Percentiles rank a stretch among this genome's conserved stretches.
phyloP scores from a whole-genome alignment of 495 filamentous ascomycete species.

The Penicillium canescens region DNA sequence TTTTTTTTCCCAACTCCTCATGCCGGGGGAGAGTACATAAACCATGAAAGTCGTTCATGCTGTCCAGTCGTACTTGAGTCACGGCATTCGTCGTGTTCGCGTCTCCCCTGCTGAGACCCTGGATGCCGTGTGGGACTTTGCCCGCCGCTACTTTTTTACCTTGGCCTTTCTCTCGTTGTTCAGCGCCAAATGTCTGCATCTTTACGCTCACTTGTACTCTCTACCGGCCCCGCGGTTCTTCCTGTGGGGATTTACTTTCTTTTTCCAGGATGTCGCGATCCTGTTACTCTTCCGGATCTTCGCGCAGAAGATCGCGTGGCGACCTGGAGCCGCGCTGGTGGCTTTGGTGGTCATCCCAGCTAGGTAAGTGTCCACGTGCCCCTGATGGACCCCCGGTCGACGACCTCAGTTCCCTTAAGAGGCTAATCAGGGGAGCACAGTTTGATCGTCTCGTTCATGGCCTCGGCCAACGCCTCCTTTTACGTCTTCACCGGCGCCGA shows the following conservation, averaged over 20 bases:
- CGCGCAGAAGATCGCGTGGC: conserved; percentile 25
- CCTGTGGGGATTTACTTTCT: conserved; percentile 39
- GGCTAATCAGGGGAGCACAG: conserved; percentile 13
- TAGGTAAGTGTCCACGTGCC: conserved; percentile 28
- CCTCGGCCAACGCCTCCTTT: conserved; percentile 37
- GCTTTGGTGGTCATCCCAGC: conserved; percentile 31
- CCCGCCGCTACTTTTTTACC: conserved; percentile 39
- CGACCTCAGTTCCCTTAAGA: background rate
- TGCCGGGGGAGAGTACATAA: background rate
- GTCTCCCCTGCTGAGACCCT: conserved; percentile 24
- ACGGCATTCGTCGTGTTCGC: conserved; percentile 13
- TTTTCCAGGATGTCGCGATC: conserved; percentile 40
- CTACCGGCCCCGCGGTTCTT: conserved; percentile 31
- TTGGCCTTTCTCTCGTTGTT: conserved; percentile 34
- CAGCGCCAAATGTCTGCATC: conserved; percentile 35
- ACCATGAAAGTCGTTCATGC: conserved; percentile 17
- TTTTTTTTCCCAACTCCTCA: background rate
- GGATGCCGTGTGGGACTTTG: conserved; percentile 32
- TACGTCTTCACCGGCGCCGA: conserved; percentile 41
- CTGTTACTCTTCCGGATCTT: conserved; percentile 31
- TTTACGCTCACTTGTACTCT: conserved; percentile 39
- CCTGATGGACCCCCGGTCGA: background rate
- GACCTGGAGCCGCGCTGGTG: conserved; percentile 18
- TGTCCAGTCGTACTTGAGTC: conserved; percentile 10
- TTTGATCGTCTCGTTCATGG: conserved; percentile 38